These are phyloP conservation scores for Dacryopinax primogenitus DNA, from an alignment of 768 basidiomycete genomes.

Conservation along the genomic window DNA sequence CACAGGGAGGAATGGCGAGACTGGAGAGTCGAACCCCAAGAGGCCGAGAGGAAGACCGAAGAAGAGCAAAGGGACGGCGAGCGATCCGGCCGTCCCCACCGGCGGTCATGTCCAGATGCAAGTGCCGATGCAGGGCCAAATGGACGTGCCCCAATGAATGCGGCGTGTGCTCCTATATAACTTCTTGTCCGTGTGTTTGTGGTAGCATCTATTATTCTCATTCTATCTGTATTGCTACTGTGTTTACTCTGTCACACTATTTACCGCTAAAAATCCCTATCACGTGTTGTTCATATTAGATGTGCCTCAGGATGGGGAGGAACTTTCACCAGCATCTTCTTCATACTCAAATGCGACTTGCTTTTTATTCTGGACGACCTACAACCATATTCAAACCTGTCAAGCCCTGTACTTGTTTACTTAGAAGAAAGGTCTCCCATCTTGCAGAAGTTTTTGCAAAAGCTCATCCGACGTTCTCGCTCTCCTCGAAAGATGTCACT, in stretches of 20 bases:
- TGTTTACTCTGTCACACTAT: no score
- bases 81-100: neutral
- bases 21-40: constrained; percentile 27
- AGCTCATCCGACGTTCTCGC: constrained; percentile 38
- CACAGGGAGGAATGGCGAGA: neutral
- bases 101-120: neutral
- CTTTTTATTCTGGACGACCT: neutral
- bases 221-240: no score
- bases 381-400: neutral
- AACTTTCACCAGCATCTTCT: no score
- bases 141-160: no score
- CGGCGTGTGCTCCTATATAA: no score
- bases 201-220: no score
- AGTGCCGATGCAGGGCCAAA: neutral
- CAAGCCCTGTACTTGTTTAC: neutral
- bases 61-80: constrained; percentile 40
- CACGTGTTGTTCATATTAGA: no score
- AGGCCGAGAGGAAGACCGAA: constrained; percentile 54
- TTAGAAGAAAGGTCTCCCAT: neutral
- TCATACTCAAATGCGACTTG: neutral
- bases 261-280: no score
- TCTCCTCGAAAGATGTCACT: constrained; percentile 37
- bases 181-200: neutral
- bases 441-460: neutral
- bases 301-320: no score